Percentiles rank a stretch among this genome's conserved stretches.
Conservation (phyloP, 2,329 filamentous ascomycete species). For the Microsporum ferrugineum region DNA sequence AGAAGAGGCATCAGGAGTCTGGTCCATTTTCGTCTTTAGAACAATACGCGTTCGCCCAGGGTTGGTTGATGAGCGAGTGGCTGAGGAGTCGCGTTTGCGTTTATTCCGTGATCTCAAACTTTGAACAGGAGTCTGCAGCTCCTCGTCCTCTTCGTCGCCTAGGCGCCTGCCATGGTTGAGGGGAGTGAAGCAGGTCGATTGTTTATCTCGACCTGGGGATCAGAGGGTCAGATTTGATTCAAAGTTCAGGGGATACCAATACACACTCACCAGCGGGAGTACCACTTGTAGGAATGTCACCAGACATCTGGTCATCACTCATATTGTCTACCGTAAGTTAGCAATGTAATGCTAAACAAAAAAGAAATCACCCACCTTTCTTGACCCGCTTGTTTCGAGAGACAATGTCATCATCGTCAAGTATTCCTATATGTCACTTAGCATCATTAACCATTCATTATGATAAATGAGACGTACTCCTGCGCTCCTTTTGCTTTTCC, state of each 20-base stretch:
- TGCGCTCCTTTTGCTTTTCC: conserved; percentile 38
- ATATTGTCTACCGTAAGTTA: conserved; percentile 13
- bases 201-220: conserved; percentile 8
- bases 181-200: conserved; percentile 28
- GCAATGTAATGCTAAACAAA: background rate
- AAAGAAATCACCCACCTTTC: conserved; percentile 26
- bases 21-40: conserved; percentile 36
- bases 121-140: conserved; percentile 28
- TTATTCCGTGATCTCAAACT: conserved; percentile 31
- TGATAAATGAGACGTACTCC: conserved; percentile 24
- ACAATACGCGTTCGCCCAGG: conserved; percentile 28
- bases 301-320: conserved; percentile 27
- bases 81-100: conserved; percentile 29
- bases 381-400: conserved; percentile 35
- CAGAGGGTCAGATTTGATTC: conserved; percentile 11
- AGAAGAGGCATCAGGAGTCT: conserved; percentile 31
- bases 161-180: conserved; percentile 25
- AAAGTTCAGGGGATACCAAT: background rate
- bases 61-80: conserved; percentile 26
- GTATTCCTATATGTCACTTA: conserved; percentile 25
- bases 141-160: conserved; percentile 30
- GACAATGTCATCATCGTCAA: conserved; percentile 39
- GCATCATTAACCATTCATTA: background rate
- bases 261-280: conserved; percentile 1
- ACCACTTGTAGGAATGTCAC: conserved; percentile 16